Conservation (phyloP, 1,284 basidiomycete genomes). For the Pyrrhoderma noxium region DNA sequence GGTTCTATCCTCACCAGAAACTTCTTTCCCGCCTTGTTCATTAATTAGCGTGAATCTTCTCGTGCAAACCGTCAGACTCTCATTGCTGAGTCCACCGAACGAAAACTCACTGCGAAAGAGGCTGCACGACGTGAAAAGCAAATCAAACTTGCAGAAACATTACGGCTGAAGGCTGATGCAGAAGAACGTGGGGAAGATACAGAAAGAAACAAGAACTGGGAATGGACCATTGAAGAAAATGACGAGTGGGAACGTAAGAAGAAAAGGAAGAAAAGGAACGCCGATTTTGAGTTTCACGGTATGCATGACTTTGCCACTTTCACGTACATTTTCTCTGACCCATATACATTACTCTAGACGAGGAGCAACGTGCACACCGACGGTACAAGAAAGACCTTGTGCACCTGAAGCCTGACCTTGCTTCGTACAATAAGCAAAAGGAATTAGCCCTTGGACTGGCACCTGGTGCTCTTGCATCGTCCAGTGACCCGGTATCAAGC, state of each 20-base stretch:
- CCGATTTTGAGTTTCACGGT: constrained; percentile 40
- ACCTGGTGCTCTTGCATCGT: constrained; percentile 49
- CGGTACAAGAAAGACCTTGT: constrained; percentile 90
- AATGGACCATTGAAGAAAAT: constrained; percentile 56
- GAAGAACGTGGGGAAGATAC: constrained; percentile 37
- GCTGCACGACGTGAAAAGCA: constrained; percentile 43
- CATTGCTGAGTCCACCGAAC: constrained; percentile 41
- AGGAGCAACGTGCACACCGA: constrained; percentile 80
- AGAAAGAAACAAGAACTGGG: constrained; percentile 45
- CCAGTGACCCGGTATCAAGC: constrained; percentile 27
- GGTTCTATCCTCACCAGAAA: constrained; percentile 1
- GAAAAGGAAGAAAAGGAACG: constrained; percentile 38
- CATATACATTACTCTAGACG: constrained; percentile 48
- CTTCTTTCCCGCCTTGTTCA: background rate
- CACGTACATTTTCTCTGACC: no score
- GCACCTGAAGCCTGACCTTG: constrained; percentile 79
- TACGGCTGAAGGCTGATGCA: constrained; percentile 48
- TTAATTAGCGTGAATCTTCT: constrained; percentile 37
- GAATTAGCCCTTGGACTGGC: constrained; percentile 72
- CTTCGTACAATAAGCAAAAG: constrained; percentile 81
- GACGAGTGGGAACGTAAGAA: constrained; percentile 54
- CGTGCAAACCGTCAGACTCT: constrained; percentile 45
- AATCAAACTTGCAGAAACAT: constrained; percentile 44
- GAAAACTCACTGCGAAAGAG: constrained; percentile 37
- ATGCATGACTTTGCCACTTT: constrained; percentile 21